These are phyloP conservation scores for Erodium trifolium DNA, from an alignment of 441 rosid genomes.

Conservation along the genomic window DNA sequence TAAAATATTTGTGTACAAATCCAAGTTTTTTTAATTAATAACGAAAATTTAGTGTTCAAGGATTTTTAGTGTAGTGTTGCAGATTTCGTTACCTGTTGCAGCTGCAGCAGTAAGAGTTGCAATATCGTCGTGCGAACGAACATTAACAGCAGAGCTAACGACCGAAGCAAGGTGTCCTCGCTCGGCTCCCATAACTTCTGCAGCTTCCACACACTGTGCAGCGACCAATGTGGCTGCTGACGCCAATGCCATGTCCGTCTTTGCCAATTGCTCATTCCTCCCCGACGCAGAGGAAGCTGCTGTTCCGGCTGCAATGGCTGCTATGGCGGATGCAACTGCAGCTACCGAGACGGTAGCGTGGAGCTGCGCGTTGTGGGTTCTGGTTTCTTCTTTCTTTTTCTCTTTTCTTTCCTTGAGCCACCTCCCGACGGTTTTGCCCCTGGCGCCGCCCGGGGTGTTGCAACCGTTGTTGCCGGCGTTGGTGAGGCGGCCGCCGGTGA, in stretches of 20 bases:
- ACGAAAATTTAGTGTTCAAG: no score
- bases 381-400: constrained; percentile 76
- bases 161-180: constrained; percentile 50
- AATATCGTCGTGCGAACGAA: constrained; percentile 70
- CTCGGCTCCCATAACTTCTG: constrained; percentile 33
- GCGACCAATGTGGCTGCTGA: constrained; percentile 86
- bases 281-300: constrained; percentile 34
- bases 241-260: constrained; percentile 81
- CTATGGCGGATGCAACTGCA: constrained; percentile 79
- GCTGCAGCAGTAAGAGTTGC: constrained; percentile 86
- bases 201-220: constrained; percentile 86
- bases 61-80: no score
- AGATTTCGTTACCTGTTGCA: constrained; percentile 53
- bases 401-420: constrained; percentile 81
- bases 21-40: no score
- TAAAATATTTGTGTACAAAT: no score
- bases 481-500: constrained; percentile 36
- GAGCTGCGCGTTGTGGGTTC: constrained; percentile 83
- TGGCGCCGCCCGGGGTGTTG: constrained; percentile 30
- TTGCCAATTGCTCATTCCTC: constrained; percentile 50
- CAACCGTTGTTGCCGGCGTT: constrained; percentile 31
- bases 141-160: constrained; percentile 73
- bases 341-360: constrained; percentile 81
- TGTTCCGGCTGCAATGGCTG: constrained; percentile 78
- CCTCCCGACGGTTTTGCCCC: constrained; percentile 76